phyloP scores from a whole-genome alignment of 2,329 filamentous ascomycete species.

The Penicillium brevicompactum region DNA sequence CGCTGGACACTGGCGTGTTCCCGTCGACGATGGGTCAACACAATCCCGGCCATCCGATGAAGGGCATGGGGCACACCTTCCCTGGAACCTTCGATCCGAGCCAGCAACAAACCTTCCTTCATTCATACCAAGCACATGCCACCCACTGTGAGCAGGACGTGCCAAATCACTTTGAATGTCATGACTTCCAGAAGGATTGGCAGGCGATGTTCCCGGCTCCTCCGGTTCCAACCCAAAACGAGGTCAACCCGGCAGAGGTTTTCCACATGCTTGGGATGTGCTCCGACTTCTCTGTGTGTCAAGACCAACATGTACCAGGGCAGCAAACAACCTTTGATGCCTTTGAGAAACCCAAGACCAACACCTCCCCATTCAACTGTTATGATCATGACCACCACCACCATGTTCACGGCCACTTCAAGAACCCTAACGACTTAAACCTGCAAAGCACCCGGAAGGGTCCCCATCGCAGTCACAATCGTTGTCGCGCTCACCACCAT shows the following conservation, averaged over 20 bases:
- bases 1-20: conserved; percentile 32
- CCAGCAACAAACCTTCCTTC: conserved; percentile 26
- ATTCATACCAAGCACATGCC: conserved; percentile 27
- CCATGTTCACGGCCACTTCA: conserved; percentile 31
- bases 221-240: conserved; percentile 28
- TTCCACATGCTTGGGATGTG: conserved; percentile 41
- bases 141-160: conserved; percentile 26
- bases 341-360: conserved; percentile 26
- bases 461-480: conserved; percentile 38
- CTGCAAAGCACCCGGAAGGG: conserved; percentile 24
- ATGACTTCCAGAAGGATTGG: conserved; percentile 33
- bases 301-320: conserved; percentile 28
- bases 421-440: conserved; percentile 29
- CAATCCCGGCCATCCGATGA: conserved; percentile 22
- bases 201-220: conserved; percentile 25
- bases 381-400: conserved; percentile 28
- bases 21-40: conserved; percentile 24
- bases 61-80: conserved; percentile 20
- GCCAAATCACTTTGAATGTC: conserved; percentile 32
- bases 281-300: conserved; percentile 31
- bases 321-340: conserved; percentile 15
- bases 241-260: conserved; percentile 38
- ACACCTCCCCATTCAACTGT: conserved; percentile 30
- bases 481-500: conserved; percentile 36
- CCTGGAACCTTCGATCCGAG: conserved; percentile 18